Evolutionary conservation across 768 basidiomycete genomes (phyloP).

Genomic region (Pholiota microspora): DNA sequence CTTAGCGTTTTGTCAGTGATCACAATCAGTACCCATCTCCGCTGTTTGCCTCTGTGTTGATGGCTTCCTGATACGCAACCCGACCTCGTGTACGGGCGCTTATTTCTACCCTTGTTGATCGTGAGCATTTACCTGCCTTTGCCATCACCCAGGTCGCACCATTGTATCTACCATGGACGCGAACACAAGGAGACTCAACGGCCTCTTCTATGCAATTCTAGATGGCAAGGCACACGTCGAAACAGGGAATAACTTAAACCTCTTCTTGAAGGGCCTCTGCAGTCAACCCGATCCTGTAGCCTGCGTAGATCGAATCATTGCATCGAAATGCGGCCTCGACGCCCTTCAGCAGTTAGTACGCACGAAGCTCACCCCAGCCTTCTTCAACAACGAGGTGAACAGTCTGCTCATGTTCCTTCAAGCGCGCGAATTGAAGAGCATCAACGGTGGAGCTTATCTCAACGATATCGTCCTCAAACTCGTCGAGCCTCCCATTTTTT

Average conservation of each 20-base stretch:
- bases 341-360: slow-evolving; percentile 41
- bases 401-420: slow-evolving; percentile 37
- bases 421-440: slow-evolving; percentile 30
- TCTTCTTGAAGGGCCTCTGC: slow-evolving; percentile 48
- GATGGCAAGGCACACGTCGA: slow-evolving; percentile 18
- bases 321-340: slow-evolving; percentile 31
- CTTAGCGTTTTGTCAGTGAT: no score
- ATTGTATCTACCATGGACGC: not conserved
- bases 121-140: not conserved
- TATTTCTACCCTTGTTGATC: slow-evolving; percentile 1
- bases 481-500: slow-evolving; percentile 52
- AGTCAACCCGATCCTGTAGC: slow-evolving; percentile 33
- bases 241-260: slow-evolving; percentile 24
- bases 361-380: slow-evolving; percentile 31
- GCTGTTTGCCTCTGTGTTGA: not conserved
- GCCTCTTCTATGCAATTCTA: slow-evolving; percentile 5
- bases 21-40: not conserved
- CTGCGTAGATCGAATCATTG: slow-evolving; percentile 37
- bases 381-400: slow-evolving; percentile 42
- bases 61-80: not conserved
- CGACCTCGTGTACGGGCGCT: slow-evolving; percentile 7
- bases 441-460: slow-evolving; percentile 43
- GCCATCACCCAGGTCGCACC: not conserved
- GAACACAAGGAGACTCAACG: slow-evolving; percentile 7
- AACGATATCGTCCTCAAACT: slow-evolving; percentile 36